Evolutionary conservation across 1,284 basidiomycete genomes (phyloP), one percentile per base, ranked within the genome.

Genomic region (Ustilago xerochloae): DNA sequence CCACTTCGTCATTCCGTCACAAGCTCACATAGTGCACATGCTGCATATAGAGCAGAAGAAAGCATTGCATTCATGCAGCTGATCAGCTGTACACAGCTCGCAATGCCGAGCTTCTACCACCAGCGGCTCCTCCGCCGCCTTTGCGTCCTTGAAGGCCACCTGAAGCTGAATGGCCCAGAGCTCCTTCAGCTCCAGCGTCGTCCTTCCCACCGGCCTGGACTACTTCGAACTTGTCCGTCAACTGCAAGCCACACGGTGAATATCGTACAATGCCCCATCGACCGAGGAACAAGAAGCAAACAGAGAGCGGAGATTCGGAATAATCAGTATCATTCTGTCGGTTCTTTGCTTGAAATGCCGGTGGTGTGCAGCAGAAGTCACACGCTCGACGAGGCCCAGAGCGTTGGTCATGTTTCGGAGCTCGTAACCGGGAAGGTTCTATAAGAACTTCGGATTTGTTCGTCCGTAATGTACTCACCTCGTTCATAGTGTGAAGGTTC

Each of bases 401-500:
- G 36, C 43, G 12, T 43, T 43, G 41, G 22, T 1, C 41, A 24
- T 45, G 12, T 36, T 15, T 49, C 47, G 47, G 47, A 35, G 47
- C 26, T 12, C 26, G 41, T 12, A 26, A 24, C 41, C 26, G 22
- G 10, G 9, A 7, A 38, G 22, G 15, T 33, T 6, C 20, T 35
- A 6, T 29, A 24, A 24, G 47, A 9, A 13, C 15, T 47, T 47
- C 54, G 54, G 36, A 7, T 39, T 48, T 47, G 53, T 55, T 48
- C 54, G 45, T 35, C 32, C n/a, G 47, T 15, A 4, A 15, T 43
- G 22, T 1, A 61, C 92, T 81, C 81, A 97, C 95, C 80, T 97
- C 93, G 83, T 95, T 96, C 59, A 97, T 86, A 4, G 91, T 88
- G 74, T 91, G 91, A 7, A 96, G 88, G 36, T 92, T 92, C 84